A percentile compares a stretch with the other conserved stretches of the same genome.
These are phyloP conservation scores for Rhizopus microsporus DNA, from an alignment of 371 early-diverging fungal species.

Conservation along the genomic window DNA sequence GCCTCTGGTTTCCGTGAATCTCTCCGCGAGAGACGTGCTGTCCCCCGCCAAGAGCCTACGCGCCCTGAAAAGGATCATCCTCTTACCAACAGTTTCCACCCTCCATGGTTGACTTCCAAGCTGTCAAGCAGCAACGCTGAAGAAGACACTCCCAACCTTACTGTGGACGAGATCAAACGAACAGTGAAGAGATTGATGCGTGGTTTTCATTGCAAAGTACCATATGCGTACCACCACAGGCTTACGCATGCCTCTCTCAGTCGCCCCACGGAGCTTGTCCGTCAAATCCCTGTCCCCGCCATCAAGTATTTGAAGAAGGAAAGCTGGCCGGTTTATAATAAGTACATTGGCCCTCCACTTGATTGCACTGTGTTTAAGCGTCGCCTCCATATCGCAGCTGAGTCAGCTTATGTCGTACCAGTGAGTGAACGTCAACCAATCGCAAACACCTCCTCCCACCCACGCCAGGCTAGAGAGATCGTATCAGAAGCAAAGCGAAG, in stretches of 20 bases:
- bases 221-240: not conserved
- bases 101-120: not conserved
- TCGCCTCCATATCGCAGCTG: not conserved
- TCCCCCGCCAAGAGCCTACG: too few relatives aligned
- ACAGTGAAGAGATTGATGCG: not conserved
- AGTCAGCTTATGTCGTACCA: not conserved
- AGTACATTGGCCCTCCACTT: not conserved
- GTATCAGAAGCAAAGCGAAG: not conserved
- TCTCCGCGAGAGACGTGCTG: too few relatives aligned
- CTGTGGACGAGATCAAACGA: not conserved
- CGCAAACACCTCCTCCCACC: not conserved
- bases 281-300: not conserved
- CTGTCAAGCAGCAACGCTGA: not conserved
- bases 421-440: not conserved
- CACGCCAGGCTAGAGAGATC: not conserved
- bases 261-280: not conserved
- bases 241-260: not conserved
- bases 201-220: not conserved
- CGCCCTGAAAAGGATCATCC: not conserved
- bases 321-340: not conserved
- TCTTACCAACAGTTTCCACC: not conserved
- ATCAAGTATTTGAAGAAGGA: slow-evolving; percentile 2
- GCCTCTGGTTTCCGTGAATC: too few relatives aligned
- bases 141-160: not conserved
- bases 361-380: not conserved